phyloP scores from a whole-genome alignment of 2,329 filamentous ascomycete genomes.

The Didymella keratinophila region DNA sequence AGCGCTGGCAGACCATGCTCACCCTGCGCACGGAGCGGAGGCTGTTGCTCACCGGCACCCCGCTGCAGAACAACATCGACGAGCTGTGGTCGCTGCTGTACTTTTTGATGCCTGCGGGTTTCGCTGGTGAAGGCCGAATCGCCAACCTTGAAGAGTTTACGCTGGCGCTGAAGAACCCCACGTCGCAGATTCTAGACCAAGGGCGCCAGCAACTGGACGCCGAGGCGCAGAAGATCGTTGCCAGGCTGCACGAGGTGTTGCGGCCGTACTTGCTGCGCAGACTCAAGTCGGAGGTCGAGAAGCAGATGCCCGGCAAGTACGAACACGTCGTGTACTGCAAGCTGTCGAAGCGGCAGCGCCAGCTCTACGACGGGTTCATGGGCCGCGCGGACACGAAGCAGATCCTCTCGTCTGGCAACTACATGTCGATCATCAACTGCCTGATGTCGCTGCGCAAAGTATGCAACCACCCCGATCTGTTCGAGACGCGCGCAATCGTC shows the following conservation, averaged over 20 bases:
- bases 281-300: slow-evolving; percentile 95
- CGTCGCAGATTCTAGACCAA: slow-evolving; percentile 94
- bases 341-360: slow-evolving; percentile 91
- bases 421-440: slow-evolving; percentile 97
- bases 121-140: slow-evolving; percentile 86
- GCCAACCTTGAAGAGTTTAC: slow-evolving; percentile 96
- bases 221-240: slow-evolving; percentile 89
- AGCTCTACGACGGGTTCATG: slow-evolving; percentile 96
- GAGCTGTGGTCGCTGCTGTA: slow-evolving; percentile 97
- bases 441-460: slow-evolving; percentile 97
- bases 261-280: slow-evolving; percentile 90
- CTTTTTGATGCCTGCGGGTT: slow-evolving; percentile 90
- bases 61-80: slow-evolving; percentile 94
- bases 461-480: slow-evolving; percentile 97
- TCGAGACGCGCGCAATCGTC: slow-evolving; percentile 94
- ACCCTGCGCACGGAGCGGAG: slow-evolving; percentile 91
- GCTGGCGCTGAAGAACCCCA: slow-evolving; percentile 92
- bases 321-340: slow-evolving; percentile 97
- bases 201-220: slow-evolving; percentile 93
- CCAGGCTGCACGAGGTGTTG: slow-evolving; percentile 91
- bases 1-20: slow-evolving; percentile 93
- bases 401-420: slow-evolving; percentile 90
- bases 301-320: slow-evolving; percentile 98
- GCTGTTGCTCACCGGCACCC: slow-evolving; percentile 89
- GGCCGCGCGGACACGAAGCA: slow-evolving; percentile 87